Conservation (phyloP, 2,329 filamentous ascomycete genomes). For the Trichoderma sp. region DNA sequence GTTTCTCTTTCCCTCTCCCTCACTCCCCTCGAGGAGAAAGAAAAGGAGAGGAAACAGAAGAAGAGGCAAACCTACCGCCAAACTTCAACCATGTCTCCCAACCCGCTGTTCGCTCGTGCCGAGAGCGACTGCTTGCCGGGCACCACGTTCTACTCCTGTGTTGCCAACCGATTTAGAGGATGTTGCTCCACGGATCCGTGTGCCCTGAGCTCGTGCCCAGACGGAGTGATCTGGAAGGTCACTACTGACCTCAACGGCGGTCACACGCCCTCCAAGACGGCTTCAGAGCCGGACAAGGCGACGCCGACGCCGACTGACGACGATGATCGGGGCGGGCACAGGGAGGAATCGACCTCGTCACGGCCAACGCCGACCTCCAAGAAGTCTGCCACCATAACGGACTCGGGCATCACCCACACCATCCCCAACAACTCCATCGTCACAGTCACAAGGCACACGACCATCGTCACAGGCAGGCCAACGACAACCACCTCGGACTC, state of each 20-base stretch:
- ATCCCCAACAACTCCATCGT: slow-evolving; percentile 42
- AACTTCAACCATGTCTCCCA: not conserved
- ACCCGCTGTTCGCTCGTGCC: not conserved
- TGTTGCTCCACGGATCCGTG: slow-evolving; percentile 54
- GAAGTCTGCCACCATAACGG: slow-evolving; percentile 37
- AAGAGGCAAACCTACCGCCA: not conserved
- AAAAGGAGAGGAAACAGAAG: not conserved
- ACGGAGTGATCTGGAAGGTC: not conserved
- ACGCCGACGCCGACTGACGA: not conserved
- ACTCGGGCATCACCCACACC: slow-evolving; percentile 44
- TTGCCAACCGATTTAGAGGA: slow-evolving; percentile 43
- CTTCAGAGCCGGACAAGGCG: not conserved
- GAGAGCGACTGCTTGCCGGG: slow-evolving; percentile 37
- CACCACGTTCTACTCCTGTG: slow-evolving; percentile 45
- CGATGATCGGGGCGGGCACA: not conserved
- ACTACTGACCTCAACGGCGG: not conserved
- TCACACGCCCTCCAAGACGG: not conserved
- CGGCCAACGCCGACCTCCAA: not conserved
- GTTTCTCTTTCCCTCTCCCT: not conserved
- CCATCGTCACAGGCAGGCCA: slow-evolving; percentile 37
- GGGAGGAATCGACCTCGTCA: not conserved
- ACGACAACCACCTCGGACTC: slow-evolving; percentile 26
- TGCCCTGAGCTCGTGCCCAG: slow-evolving; percentile 38
- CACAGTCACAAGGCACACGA: slow-evolving; percentile 43
- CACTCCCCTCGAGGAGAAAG: too few species aligned